Conservation (phyloP, 106 monocot genomes). For the Ottelia alismoides region DNA sequence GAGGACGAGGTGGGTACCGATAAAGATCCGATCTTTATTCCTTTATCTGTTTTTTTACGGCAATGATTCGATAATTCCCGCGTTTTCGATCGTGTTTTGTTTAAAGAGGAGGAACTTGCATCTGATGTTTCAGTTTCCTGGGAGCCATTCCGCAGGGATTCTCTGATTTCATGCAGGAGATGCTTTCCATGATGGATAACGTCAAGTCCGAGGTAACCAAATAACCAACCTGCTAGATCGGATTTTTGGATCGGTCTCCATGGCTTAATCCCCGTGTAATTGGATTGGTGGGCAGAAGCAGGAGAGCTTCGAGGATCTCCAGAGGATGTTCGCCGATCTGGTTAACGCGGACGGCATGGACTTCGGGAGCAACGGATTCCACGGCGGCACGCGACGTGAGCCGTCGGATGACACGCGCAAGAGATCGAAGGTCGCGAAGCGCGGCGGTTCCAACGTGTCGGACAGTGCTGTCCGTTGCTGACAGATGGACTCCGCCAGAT, state of each 20-base stretch:
- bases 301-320: conserved; percentile 74
- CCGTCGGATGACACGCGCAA: too few relatives aligned
- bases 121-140: not conserved
- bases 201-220: conserved; percentile 45
- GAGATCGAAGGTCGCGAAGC: too few relatives aligned
- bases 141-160: conserved; percentile 43
- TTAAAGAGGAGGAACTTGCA: not conserved
- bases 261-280: not conserved
- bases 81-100: too few relatives aligned
- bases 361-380: too few relatives aligned
- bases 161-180: conserved; percentile 75
- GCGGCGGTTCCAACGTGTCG: too few relatives aligned
- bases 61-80: too few relatives aligned
- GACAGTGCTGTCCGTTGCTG: too few relatives aligned
- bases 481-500: too few relatives aligned
- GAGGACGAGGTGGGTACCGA: conserved; percentile 41
- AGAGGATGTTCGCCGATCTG: conserved; percentile 78
- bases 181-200: conserved; percentile 67
- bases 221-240: not conserved
- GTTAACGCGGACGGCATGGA: conserved; percentile 22
- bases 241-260: not conserved
- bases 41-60: not conserved
- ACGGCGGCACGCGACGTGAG: too few relatives aligned
- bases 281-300: conserved; percentile 26
- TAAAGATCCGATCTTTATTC: not conserved